Conservation (phyloP, 176 grass and related monocot species). For the Oryza officinalis region DNA sequence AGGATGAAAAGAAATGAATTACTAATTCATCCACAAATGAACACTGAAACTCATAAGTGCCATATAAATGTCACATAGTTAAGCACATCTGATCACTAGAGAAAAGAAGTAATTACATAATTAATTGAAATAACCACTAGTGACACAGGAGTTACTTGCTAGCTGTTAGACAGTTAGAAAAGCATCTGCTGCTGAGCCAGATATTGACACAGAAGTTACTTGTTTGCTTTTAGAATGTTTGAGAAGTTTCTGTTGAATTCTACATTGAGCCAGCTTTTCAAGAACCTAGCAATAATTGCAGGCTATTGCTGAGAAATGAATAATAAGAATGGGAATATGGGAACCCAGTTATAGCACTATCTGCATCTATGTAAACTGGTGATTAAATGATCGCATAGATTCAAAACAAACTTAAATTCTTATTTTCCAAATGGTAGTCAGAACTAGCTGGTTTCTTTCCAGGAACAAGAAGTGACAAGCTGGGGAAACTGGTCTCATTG, state of each 20-base stretch:
- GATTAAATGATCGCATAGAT: not conserved
- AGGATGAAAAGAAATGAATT: constrained; percentile 6
- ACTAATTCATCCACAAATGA: not conserved
- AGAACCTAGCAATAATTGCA: constrained; percentile 4
- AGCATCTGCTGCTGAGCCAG: not conserved
- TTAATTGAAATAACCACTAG: constrained; percentile 20
- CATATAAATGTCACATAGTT: constrained; percentile 3
- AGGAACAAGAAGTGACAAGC: constrained; percentile 9
- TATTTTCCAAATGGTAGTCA: constrained; percentile 5
- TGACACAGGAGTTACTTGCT: not conserved
- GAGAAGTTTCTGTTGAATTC: not conserved
- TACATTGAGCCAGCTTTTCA: not conserved
- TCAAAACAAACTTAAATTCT: not conserved
- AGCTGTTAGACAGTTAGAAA: not conserved
- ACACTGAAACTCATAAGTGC: not conserved
- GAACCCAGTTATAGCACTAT: not conserved
- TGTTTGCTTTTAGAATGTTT: not conserved
- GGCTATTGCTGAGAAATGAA: not conserved
- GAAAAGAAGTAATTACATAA: not conserved
- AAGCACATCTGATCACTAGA: not conserved
- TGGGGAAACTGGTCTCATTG: constrained; percentile 5
- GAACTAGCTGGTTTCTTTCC: not conserved
- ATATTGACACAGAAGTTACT: not conserved
- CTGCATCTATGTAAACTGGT: not conserved
- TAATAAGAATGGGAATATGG: not conserved